Evolutionary conservation across 306 rosid species (phyloP).

Genomic region (Quercus agrifolia): DNA sequence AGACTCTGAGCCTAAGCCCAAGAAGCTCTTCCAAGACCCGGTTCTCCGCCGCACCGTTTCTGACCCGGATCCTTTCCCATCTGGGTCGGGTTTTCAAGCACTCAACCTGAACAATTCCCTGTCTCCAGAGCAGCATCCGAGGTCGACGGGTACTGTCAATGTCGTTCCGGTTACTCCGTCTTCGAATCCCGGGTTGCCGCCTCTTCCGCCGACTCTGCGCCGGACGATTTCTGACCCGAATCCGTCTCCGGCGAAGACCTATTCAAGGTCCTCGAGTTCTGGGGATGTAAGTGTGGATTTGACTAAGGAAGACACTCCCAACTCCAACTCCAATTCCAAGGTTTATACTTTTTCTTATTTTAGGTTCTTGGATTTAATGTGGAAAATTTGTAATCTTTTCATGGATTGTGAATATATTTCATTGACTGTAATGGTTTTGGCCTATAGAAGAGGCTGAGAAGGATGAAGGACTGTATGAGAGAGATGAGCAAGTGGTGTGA

Average conservation of each 20-base stretch:
- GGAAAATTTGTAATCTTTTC: neutral
- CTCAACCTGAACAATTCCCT: neutral
- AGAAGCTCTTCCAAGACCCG: constrained; percentile 21
- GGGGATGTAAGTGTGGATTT: neutral
- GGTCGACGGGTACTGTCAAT: too few relatives aligned
- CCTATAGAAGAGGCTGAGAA: constrained; percentile 38
- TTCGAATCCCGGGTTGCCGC: neutral
- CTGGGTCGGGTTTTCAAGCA: neutral
- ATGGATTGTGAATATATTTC: neutral
- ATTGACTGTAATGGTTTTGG: neutral
- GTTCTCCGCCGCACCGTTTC: constrained; percentile 29
- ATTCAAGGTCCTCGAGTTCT: constrained; percentile 18
- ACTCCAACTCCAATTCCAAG: constrained; percentile 25
- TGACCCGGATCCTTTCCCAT: constrained; percentile 5
- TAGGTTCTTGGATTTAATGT: neutral
- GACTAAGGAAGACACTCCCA: constrained; percentile 23
- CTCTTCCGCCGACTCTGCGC: neutral
- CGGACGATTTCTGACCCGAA: neutral
- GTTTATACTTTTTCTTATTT: constrained; percentile 2
- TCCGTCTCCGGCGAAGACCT: constrained; percentile 16
- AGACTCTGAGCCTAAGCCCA: constrained; percentile 13
- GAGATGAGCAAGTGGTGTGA: constrained; percentile 54
- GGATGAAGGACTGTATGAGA: constrained; percentile 37
- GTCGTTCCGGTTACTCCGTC: neutral
- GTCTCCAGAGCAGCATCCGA: neutral